These are phyloP conservation scores for Neonectria hederae DNA, from an alignment of 2,329 filamentous ascomycete genomes.

Conservation along the genomic window DNA sequence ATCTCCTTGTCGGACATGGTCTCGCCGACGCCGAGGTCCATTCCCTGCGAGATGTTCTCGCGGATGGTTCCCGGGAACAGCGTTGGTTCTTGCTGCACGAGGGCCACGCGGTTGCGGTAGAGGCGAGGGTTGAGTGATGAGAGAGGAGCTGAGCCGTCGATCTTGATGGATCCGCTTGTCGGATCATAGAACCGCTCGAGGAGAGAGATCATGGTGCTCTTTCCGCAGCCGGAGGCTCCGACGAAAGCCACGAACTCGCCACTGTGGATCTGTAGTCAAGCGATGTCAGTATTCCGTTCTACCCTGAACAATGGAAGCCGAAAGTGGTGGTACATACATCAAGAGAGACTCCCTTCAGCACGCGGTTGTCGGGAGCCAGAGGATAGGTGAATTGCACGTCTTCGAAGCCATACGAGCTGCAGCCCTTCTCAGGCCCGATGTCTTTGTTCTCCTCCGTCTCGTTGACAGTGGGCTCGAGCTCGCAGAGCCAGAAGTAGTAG, in stretches of 20 bases:
- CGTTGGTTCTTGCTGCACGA: conserved; percentile 8
- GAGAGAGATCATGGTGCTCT: background rate
- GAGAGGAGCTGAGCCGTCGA: background rate
- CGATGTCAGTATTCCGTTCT: background rate
- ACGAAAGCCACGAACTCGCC: background rate
- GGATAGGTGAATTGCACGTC: conserved; percentile 52
- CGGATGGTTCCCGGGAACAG: conserved; percentile 8
- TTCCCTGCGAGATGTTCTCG: conserved; percentile 10
- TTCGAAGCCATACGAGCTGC: conserved; percentile 53
- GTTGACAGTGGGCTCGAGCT: conserved; percentile 11
- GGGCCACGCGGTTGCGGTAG: conserved; percentile 7
- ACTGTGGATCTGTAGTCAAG: background rate
- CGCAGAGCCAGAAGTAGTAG: conserved; percentile 57
- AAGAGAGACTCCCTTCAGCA: conserved; percentile 23
- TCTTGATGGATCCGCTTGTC: background rate
- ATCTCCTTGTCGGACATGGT: conserved; percentile 64
- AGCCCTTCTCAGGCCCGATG: conserved; percentile 28
- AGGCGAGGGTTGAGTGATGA: conserved; percentile 1
- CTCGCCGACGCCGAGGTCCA: background rate
- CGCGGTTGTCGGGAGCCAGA: conserved; percentile 22
- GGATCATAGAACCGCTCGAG: background rate
- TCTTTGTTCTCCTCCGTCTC: conserved; percentile 19
- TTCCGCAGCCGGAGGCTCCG: background rate
- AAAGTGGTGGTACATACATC: background rate
- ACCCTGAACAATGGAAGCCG: too few species aligned